phyloP scores from a whole-genome alignment of 2,329 filamentous ascomycete genomes.

The Plectosphaerella cucumerina region DNA sequence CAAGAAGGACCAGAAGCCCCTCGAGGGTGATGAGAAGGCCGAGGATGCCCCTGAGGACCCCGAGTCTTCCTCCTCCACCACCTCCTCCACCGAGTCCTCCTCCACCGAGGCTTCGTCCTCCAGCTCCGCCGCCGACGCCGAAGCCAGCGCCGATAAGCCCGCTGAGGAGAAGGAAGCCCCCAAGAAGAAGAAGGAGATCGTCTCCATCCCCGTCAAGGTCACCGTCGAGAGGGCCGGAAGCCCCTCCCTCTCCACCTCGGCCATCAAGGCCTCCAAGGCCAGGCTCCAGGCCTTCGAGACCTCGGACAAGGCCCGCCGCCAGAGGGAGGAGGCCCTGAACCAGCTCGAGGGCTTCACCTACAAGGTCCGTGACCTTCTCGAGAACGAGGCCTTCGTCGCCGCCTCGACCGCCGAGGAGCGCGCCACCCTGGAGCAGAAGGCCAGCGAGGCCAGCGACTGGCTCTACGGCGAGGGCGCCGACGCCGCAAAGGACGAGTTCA shows the following conservation, averaged over 20 bases:
- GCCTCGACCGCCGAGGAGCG: slow-evolving; percentile 68
- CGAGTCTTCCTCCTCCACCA: slow-evolving; percentile 33
- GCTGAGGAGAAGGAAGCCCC: slow-evolving; percentile 45
- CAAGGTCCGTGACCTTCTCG: slow-evolving; percentile 76
- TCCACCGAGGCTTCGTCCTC: slow-evolving; percentile 14
- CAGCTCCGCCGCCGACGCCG: slow-evolving; percentile 38
- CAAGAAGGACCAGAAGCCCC: slow-evolving; percentile 75
- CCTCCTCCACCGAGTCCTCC: slow-evolving; percentile 15
- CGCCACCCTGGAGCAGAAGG: slow-evolving; percentile 60
- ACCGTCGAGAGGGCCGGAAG: slow-evolving; percentile 45
- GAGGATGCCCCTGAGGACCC: slow-evolving; percentile 30
- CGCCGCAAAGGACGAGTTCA: slow-evolving; percentile 70
- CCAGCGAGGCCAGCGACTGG: slow-evolving; percentile 77
- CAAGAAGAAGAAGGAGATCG: slow-evolving; percentile 56
- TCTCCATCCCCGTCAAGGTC: slow-evolving; percentile 49
- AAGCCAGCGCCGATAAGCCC: slow-evolving; percentile 29
- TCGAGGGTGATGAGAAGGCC: slow-evolving; percentile 54
- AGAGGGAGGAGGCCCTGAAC: slow-evolving; percentile 84
- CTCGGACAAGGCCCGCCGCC: slow-evolving; percentile 73
- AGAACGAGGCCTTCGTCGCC: slow-evolving; percentile 68
- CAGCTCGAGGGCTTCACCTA: slow-evolving; percentile 94
- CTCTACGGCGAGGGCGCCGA: slow-evolving; percentile 81
- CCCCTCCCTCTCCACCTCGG: slow-evolving; percentile 42
- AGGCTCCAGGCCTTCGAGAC: slow-evolving; percentile 79
- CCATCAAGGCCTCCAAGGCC: slow-evolving; percentile 53